phyloP scores from a whole-genome alignment of 805 yeast genomes.

The Wickerhamiella sorbophila region DNA sequence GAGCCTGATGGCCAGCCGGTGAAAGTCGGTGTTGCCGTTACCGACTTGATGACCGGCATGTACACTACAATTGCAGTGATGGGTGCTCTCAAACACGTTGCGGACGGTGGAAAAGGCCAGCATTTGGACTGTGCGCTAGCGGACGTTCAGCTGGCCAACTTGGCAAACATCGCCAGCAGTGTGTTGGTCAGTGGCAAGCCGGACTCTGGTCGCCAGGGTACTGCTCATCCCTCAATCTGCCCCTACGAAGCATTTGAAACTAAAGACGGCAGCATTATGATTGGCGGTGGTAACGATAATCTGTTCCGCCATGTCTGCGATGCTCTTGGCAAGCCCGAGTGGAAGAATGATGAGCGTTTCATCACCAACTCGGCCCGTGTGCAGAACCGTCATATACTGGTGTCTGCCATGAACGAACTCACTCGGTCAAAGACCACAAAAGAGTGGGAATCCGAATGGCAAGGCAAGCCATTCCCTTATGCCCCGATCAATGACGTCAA shows the following conservation, averaged over 20 bases:
- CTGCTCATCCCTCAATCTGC: constrained; percentile 30
- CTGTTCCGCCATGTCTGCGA: constrained; percentile 25
- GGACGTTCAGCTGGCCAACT: constrained; percentile 29
- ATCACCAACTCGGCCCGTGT: constrained; percentile 27
- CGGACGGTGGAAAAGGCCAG: constrained; percentile 26
- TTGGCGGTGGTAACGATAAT: constrained; percentile 31
- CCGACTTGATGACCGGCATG: constrained; percentile 30
- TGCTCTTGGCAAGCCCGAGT: constrained; percentile 25
- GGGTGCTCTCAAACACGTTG: constrained; percentile 26
- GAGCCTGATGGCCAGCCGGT: constrained; percentile 29
- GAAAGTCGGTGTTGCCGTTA: constrained; percentile 32
- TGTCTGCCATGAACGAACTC: constrained; percentile 22
- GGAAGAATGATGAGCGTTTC: constrained; percentile 25
- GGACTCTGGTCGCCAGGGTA: constrained; percentile 30
- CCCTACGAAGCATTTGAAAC: constrained; percentile 31
- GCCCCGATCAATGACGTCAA: constrained; percentile 31
- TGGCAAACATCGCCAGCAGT: constrained; percentile 29
- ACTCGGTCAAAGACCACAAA: constrained; percentile 22
- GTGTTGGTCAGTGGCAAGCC: constrained; percentile 28
- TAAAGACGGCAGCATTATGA: constrained; percentile 26
- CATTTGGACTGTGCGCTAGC: constrained; percentile 27
- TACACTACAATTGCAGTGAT: constrained; percentile 27
- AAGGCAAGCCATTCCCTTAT: constrained; percentile 25
- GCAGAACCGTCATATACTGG: constrained; percentile 23
- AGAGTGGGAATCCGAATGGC: constrained; percentile 27